Evolutionary conservation across 306 rosid genomes (phyloP).

Genomic region (Urtica urens): DNA sequence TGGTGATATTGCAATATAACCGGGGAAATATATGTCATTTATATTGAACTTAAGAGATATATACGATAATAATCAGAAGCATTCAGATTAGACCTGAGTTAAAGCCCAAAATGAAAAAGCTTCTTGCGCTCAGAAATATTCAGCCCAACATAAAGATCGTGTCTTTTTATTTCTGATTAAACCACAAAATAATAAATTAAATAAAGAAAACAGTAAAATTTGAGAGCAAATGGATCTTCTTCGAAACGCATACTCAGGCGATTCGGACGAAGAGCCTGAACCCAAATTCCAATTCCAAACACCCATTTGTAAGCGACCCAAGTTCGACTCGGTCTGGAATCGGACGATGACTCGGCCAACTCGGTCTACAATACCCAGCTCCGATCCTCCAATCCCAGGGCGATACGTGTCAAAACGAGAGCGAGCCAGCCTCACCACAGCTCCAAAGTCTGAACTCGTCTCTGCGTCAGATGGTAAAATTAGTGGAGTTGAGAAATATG

Average conservation of each 20-base stretch:
- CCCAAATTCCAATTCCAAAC: constrained; percentile 25
- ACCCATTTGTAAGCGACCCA: constrained; percentile 14
- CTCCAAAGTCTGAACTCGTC: constrained; percentile 18
- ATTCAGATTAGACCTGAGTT: too few relatives aligned
- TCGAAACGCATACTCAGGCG: constrained; percentile 32
- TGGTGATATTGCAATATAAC: too few relatives aligned
- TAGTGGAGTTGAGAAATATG: too few relatives aligned
- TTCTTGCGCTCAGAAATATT: too few relatives aligned
- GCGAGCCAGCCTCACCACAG: constrained; percentile 29
- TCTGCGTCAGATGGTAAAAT: constrained; percentile 34
- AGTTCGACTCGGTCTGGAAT: constrained; percentile 10
- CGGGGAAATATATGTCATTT: too few relatives aligned
- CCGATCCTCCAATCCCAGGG: constrained; percentile 39
- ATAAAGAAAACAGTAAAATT: too few relatives aligned
- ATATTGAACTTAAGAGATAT: too few relatives aligned
- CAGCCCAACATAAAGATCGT: too few relatives aligned
- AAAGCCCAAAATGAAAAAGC: too few relatives aligned
- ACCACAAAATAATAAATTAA: too few relatives aligned
- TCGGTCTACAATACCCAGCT: constrained; percentile 10
- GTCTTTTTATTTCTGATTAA: neutral
- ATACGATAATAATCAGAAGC: too few relatives aligned
- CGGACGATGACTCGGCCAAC: neutral
- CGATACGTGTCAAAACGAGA: constrained; percentile 75
- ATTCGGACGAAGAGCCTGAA: constrained; percentile 33
- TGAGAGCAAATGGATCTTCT: constrained; percentile 48